A percentile compares a stretch with the other conserved stretches of the same genome.
These are phyloP conservation scores for Xylariaceae sp. DNA, from an alignment of 2,329 filamentous ascomycete species.

Conservation along the genomic window DNA sequence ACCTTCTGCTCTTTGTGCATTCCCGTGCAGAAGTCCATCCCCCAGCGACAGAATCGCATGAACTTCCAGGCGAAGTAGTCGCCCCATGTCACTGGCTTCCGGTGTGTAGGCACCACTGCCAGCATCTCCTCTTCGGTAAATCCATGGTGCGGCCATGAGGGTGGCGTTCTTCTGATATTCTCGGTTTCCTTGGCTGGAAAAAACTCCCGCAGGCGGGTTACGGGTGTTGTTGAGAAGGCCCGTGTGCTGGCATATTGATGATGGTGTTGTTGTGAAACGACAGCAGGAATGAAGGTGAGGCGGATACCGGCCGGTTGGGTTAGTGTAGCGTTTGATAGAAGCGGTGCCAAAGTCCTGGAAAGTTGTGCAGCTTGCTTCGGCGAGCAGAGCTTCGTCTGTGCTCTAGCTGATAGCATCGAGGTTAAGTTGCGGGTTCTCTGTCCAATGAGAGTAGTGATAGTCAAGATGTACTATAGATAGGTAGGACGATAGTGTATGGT, in stretches of 20 bases:
- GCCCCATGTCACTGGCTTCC: constrained; percentile 72
- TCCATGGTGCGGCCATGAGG: constrained; percentile 74
- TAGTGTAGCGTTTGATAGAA: constrained; percentile 33
- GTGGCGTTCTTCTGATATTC: constrained; percentile 66
- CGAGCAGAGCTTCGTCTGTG: constrained; percentile 41
- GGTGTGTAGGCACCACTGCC: constrained; percentile 75
- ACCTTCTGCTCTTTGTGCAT: constrained; percentile 74
- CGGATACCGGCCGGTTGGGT: constrained; percentile 39
- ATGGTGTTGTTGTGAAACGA: constrained; percentile 31
- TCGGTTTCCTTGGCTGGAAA: constrained; percentile 68
- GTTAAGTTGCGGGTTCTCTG: not conserved
- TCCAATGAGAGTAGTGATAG: constrained; percentile 11
- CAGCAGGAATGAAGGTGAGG: constrained; percentile 35
- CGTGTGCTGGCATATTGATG: constrained; percentile 39
- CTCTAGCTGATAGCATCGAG: constrained; percentile 43
- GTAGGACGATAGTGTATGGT: too few species aligned
- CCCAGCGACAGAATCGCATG: constrained; percentile 77
- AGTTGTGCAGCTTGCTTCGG: constrained; percentile 41
- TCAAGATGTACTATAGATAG: too few species aligned
- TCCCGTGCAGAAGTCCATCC: constrained; percentile 82
- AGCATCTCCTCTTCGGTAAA: constrained; percentile 84
- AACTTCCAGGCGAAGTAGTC: constrained; percentile 81
- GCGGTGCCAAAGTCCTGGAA: constrained; percentile 35
- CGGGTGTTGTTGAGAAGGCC: constrained; percentile 58
- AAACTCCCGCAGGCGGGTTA: constrained; percentile 60